These are phyloP conservation scores for Wickerhamomyces strasburgensis DNA, from an alignment of 805 yeast species.

Conservation along the genomic window DNA sequence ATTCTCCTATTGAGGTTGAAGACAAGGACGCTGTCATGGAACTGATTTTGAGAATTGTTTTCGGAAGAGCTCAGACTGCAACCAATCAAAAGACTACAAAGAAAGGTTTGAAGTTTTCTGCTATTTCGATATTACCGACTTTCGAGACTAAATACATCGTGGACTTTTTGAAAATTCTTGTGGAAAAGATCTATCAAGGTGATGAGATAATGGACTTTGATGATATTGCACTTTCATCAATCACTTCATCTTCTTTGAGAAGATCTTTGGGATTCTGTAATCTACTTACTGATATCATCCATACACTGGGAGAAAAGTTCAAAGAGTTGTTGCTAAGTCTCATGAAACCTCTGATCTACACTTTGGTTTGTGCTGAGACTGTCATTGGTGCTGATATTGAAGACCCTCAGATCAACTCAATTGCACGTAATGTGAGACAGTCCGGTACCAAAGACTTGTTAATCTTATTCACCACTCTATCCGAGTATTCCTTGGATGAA, in stretches of 20 bases:
- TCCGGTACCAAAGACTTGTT: constrained; percentile 61
- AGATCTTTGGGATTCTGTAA: constrained; percentile 62
- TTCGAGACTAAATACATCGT: constrained; percentile 47
- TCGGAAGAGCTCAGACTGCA: constrained; percentile 73
- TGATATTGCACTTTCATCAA: constrained; percentile 19
- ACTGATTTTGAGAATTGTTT: constrained; percentile 67
- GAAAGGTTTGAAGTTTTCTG: constrained; percentile 66
- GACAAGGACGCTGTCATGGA: constrained; percentile 67
- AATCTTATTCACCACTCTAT: constrained; percentile 49
- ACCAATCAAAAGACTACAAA: constrained; percentile 64
- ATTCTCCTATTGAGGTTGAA: constrained; percentile 49
- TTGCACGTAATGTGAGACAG: constrained; percentile 59
- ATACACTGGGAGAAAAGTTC: constrained; percentile 55
- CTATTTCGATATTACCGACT: constrained; percentile 57
- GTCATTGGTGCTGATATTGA: constrained; percentile 24
- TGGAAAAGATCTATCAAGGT: constrained; percentile 44
- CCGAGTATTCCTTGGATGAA: constrained; percentile 53
- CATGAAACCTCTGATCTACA: constrained; percentile 32
- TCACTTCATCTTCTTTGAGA: constrained; percentile 35
- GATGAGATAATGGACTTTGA: constrained; percentile 16
- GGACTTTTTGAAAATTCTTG: constrained; percentile 59
- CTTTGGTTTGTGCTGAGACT: constrained; percentile 49
- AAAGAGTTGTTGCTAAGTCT: constrained; percentile 34
- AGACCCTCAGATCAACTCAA: constrained; percentile 21
- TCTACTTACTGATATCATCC: constrained; percentile 50